Evolutionary conservation across 2,329 filamentous ascomycete genomes (phyloP), one percentile per base, ranked within the genome.

Genomic region (Nectriaceae sp.): DNA sequence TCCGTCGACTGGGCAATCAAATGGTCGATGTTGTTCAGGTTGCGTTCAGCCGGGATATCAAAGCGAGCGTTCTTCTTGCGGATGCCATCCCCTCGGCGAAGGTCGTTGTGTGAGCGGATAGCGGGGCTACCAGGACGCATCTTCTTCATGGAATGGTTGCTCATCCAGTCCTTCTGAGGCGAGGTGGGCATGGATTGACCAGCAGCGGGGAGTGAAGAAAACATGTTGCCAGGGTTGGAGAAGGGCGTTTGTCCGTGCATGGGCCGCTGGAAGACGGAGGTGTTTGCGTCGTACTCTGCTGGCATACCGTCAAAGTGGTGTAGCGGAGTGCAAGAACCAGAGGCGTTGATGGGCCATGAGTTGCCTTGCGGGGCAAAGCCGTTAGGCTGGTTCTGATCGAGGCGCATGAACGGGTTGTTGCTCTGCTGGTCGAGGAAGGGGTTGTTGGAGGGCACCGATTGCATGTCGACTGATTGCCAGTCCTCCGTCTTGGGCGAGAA

Each of bases 21-120:
- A 53, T 90, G 82, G 70, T 99, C 94, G 72, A 99, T 97, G 74
- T 95, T 97, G 77, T 83, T 86, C 60, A 99, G 82, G 65, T 92
- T 97, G 54, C 92, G 84, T 74, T 97, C 94, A 38, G 89, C 85
- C 10, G 94, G 94, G 59, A 99, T 99, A 65, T 97, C 93, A 71
- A 97, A 97, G 59, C 93, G 88, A 57, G 92, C 91, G 66, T 97
- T 99, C 87, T 97, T 97, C 85, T 99, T 99, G 64, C 94, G 84
- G 70, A 97, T 95, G 53, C 94, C 90, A 61, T 95, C 91, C 47
- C 90, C 85, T 60, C 89, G 82, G 53, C 84, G 80, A 69, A 89
- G 76, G 47, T 92, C 87, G 53, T 91, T 90, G 74, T 89, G 88
- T 60, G 82, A 88, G 65, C 84, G 83, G 70, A 87, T 81, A 46